A percentile compares a stretch with the other conserved stretches of the same genome.
Evolutionary conservation across 768 basidiomycete genomes (phyloP).

Genomic region (Baorangia bicolor): DNA sequence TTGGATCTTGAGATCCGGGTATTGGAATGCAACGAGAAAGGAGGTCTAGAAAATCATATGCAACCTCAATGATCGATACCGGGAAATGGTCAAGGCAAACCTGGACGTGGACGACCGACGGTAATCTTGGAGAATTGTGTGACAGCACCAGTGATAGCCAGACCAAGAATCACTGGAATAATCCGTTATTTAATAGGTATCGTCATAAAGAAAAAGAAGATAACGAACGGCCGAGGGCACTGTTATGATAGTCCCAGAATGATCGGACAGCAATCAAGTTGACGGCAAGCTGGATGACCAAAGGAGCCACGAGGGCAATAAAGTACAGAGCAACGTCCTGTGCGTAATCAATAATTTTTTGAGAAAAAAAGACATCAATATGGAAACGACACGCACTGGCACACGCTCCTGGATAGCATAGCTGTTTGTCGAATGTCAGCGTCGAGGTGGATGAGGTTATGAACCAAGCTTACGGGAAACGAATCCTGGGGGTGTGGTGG

Average conservation of each 20-base stretch:
- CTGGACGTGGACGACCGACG: constrained; percentile 89
- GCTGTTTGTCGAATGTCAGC: constrained; percentile 35
- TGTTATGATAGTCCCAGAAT: constrained; percentile 87
- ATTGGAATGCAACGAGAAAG: constrained; percentile 60
- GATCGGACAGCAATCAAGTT: constrained; percentile 73
- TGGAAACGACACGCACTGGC: constrained; percentile 48
- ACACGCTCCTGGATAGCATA: constrained; percentile 76
- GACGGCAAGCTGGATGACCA: constrained; percentile 65
- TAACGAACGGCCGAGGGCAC: constrained; percentile 45
- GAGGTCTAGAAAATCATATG: constrained; percentile 20
- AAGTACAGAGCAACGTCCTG: constrained; percentile 51
- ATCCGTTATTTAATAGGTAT: background rate
- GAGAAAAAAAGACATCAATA: background rate
- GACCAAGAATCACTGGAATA: constrained; percentile 62
- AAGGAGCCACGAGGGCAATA: constrained; percentile 62
- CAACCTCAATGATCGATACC: background rate
- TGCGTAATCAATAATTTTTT: background rate
- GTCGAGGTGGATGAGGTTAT: background rate
- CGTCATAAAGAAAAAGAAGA: constrained; percentile 29
- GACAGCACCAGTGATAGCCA: constrained; percentile 72
- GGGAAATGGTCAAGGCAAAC: constrained; percentile 33
- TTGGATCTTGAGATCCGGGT: constrained; percentile 60
- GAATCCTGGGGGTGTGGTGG: constrained; percentile 17
- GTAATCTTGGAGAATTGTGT: constrained; percentile 86
- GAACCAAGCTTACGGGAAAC: constrained; percentile 21